Conservation (phyloP, 2,329 filamentous ascomycete species). For the Talaromyces islandicus region DNA sequence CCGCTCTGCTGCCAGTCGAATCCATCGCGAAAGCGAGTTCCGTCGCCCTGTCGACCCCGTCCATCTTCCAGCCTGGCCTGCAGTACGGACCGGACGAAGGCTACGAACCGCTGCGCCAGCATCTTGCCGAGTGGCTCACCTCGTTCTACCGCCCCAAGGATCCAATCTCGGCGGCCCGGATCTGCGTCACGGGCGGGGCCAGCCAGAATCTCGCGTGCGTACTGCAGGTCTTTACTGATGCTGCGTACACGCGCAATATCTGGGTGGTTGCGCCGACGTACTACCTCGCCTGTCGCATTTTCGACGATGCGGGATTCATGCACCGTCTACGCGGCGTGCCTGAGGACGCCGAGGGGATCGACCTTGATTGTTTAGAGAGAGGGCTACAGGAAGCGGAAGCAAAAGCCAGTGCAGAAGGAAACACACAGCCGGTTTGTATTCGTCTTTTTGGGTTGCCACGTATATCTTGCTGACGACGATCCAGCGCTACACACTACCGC, state of each 20-base stretch:
- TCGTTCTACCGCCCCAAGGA: slow-evolving; percentile 50
- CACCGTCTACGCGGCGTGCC: slow-evolving; percentile 62
- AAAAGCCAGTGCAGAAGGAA: slow-evolving; percentile 31
- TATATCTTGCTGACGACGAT: not conserved
- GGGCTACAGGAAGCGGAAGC: slow-evolving; percentile 48
- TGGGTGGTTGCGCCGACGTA: slow-evolving; percentile 83
- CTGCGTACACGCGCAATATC: slow-evolving; percentile 64
- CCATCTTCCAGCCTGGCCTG: slow-evolving; percentile 58
- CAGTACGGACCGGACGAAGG: slow-evolving; percentile 76
- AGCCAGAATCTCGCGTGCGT: slow-evolving; percentile 75
- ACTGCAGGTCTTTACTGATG: slow-evolving; percentile 74
- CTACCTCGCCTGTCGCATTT: slow-evolving; percentile 77
- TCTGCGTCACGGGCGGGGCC: slow-evolving; percentile 79
- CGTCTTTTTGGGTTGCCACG: not conserved
- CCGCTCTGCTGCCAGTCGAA: slow-evolving; percentile 58
- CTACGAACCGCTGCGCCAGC: slow-evolving; percentile 61
- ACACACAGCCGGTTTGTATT: slow-evolving; percentile 36
- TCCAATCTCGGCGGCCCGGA: slow-evolving; percentile 50
- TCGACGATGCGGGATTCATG: slow-evolving; percentile 71
- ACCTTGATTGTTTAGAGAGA: slow-evolving; percentile 55
- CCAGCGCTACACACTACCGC: slow-evolving; percentile 47
- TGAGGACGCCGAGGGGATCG: slow-evolving; percentile 72
- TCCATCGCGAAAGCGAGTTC: slow-evolving; percentile 57
- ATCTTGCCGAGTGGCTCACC: slow-evolving; percentile 65
- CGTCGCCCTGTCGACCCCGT: slow-evolving; percentile 55